Conservation (phyloP, 441 rosid species). For the Pelargonium australe region DNA sequence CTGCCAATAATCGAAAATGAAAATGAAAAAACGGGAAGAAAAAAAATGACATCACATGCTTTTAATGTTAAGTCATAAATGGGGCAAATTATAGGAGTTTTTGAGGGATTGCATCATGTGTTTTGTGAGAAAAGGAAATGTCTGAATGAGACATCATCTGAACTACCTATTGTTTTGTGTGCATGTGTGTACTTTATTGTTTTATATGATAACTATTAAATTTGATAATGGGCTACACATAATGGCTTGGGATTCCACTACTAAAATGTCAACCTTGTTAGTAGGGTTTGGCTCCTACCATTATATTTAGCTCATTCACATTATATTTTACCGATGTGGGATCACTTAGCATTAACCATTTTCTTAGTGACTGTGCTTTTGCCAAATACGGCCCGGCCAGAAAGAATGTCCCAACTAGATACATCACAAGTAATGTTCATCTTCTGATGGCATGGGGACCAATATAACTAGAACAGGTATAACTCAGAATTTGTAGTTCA, state of each 20-base stretch:
- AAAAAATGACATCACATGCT: background rate
- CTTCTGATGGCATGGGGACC: background rate
- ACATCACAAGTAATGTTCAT: background rate
- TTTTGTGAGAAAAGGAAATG: background rate
- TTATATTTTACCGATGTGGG: too few species aligned
- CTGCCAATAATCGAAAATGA: background rate
- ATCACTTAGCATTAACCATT: background rate
- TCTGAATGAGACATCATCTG: slow-evolving; percentile 1
- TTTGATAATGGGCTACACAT: too few species aligned
- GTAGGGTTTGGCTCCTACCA: too few species aligned
- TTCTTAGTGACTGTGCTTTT: background rate
- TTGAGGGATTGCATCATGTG: background rate
- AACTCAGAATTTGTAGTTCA: too few species aligned
- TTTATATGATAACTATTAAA: too few species aligned
- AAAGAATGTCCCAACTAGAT: background rate
- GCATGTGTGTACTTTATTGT: background rate
- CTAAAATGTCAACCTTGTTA: too few species aligned
- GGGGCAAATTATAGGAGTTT: background rate
- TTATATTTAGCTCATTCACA: too few species aligned
- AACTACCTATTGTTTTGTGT: background rate
- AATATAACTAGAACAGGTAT: background rate
- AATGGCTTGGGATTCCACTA: too few species aligned
- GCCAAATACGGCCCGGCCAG: background rate
- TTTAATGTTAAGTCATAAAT: too few species aligned
- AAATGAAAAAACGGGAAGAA: background rate